Percentiles rank a stretch among this genome's conserved stretches.
phyloP scores from a whole-genome alignment of 768 basidiomycete genomes.

The Russula emetica region DNA sequence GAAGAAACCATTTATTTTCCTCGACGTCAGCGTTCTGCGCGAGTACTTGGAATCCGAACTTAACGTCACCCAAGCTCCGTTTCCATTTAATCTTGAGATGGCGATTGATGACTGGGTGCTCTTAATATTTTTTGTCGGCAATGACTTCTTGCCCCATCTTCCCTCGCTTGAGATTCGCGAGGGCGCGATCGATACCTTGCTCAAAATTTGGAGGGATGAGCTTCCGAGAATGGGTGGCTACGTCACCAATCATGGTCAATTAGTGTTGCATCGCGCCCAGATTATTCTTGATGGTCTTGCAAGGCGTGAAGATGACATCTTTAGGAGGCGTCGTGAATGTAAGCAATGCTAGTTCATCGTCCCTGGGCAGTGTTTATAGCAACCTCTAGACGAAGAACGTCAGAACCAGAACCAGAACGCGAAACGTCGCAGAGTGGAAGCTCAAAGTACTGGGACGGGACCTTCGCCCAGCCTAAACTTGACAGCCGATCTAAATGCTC shows the following conservation, averaged over 20 bases:
- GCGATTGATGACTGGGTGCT: constrained; percentile 99
- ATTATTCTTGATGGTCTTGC: constrained; percentile 95
- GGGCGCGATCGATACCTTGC: constrained; percentile 95
- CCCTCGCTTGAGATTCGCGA: constrained; percentile 98
- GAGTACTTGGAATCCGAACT: constrained; percentile 98
- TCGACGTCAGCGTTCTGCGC: constrained; percentile 91
- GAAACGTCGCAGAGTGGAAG: constrained; percentile 78
- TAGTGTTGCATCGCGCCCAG: constrained; percentile 82
- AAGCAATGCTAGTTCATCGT: constrained; percentile 15
- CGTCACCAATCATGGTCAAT: constrained; percentile 85
- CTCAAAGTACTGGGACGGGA: constrained; percentile 37
- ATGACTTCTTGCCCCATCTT: constrained; percentile 97
- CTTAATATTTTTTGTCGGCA: constrained; percentile 99
- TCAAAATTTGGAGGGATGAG: constrained; percentile 94
- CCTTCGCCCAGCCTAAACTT: constrained; percentile 50
- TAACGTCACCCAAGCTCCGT: constrained; percentile 67
- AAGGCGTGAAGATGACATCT: constrained; percentile 93
- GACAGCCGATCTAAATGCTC: constrained; percentile 45
- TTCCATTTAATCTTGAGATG: constrained; percentile 90
- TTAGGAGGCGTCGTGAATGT: constrained; percentile 89
- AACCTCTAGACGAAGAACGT: constrained; percentile 75
- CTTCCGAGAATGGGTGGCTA: constrained; percentile 97
- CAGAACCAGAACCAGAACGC: constrained; percentile 87
- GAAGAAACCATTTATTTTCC: constrained; percentile 98
- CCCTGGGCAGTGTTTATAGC: constrained; percentile 15